Percentiles rank a stretch among this genome's conserved stretches.
Evolutionary conservation across 805 yeast species (phyloP).

Genomic region (Cyberlindnera nakhonratchasimensis): DNA sequence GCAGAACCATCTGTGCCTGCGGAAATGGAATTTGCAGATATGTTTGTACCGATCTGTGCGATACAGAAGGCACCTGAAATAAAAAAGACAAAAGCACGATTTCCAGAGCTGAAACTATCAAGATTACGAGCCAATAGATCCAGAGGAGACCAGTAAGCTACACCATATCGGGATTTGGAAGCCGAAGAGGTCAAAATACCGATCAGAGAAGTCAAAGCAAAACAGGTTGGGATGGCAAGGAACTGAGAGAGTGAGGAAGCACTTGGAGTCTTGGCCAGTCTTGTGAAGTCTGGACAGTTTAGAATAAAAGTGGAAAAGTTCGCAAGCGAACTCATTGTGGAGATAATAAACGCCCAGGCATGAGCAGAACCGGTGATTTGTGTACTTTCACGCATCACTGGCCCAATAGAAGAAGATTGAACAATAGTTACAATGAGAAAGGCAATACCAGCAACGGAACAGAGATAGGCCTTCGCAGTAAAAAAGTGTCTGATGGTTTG

Average conservation of each 20-base stretch:
- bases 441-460: constrained; percentile 81
- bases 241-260: constrained; percentile 55
- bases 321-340: constrained; percentile 77
- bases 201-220: constrained; percentile 76
- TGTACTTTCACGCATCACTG: constrained; percentile 56
- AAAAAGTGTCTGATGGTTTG: constrained; percentile 80
- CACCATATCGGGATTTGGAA: constrained; percentile 61
- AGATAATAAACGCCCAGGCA: constrained; percentile 80
- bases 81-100: constrained; percentile 78
- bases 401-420: constrained; percentile 78
- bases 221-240: constrained; percentile 69
- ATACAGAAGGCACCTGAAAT: constrained; percentile 66
- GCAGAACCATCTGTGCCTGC: constrained; percentile 75
- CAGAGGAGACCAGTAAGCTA: constrained; percentile 79
- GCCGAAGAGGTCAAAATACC: constrained; percentile 86
- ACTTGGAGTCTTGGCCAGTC: constrained; percentile 63
- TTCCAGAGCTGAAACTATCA: constrained; percentile 49
- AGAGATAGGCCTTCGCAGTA: constrained; percentile 72
- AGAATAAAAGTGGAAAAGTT: constrained; percentile 87
- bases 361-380: constrained; percentile 54
- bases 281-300: constrained; percentile 86
- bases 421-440: constrained; percentile 82
- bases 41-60: constrained; percentile 77
- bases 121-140: constrained; percentile 61
- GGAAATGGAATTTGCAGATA: constrained; percentile 66